These are phyloP conservation scores for Hypoxylon rickii DNA, from an alignment of 495 filamentous ascomycete genomes.

Conservation along the genomic window DNA sequence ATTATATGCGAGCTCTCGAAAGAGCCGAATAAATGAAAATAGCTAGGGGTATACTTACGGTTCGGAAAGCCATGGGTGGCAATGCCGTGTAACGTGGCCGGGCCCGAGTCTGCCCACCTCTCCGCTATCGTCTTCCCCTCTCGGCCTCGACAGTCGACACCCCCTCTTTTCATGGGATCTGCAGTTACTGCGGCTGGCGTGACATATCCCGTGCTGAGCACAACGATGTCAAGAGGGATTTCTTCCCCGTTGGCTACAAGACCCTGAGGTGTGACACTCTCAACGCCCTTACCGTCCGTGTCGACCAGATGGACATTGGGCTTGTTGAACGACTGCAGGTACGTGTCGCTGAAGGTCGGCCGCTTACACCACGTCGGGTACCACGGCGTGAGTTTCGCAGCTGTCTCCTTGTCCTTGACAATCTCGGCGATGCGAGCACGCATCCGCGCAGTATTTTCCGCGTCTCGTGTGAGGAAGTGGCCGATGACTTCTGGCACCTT, in stretches of 20 bases:
- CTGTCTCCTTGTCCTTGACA: constrained; percentile 48
- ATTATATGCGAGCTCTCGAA: no score
- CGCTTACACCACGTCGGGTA: constrained; percentile 55
- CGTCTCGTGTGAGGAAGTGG: constrained; percentile 36
- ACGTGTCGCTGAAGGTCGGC: constrained; percentile 51
- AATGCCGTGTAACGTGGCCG: constrained; percentile 55
- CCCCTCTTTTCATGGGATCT: constrained; percentile 39
- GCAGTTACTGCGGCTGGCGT: constrained; percentile 37
- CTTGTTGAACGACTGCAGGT: constrained; percentile 50
- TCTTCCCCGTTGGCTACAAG: constrained; percentile 46
- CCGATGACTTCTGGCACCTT: constrained; percentile 42
- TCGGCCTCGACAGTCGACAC: constrained; percentile 48
- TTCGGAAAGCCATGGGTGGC: constrained; percentile 56
- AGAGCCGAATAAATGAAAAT: no score
- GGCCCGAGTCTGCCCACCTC: constrained; percentile 44
- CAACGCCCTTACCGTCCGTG: constrained; percentile 57
- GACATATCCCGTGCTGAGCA: constrained; percentile 55
- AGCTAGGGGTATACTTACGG: not conserved
- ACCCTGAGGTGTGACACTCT: constrained; percentile 42
- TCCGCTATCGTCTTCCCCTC: constrained; percentile 47
- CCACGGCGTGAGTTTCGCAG: constrained; percentile 49
- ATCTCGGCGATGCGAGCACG: constrained; percentile 49
- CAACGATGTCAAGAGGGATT: constrained; percentile 53
- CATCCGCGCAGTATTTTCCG: constrained; percentile 21
- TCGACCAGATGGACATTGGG: constrained; percentile 56